Evolutionary conservation across 2,329 filamentous ascomycete species (phyloP).

Genomic region (Coniochaeta sp.): DNA sequence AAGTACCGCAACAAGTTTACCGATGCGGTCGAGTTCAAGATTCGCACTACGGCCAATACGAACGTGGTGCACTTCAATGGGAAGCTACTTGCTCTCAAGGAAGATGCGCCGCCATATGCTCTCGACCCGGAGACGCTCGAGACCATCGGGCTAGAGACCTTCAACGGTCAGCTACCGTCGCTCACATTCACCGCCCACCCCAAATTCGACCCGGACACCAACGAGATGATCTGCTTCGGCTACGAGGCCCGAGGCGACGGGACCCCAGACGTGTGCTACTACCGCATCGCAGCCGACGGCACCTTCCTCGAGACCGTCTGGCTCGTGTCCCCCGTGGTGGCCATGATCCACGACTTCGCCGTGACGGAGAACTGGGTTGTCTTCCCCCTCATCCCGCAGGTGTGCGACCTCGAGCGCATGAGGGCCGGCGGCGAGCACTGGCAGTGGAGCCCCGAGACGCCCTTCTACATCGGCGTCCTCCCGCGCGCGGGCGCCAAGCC

Average conservation of each 20-base stretch:
- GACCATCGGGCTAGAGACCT: constrained; percentile 31
- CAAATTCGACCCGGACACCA: constrained; percentile 29
- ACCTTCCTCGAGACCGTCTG: constrained; percentile 19
- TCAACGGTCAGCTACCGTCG: constrained; percentile 28
- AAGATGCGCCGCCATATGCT: constrained; percentile 33
- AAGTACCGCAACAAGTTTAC: constrained; percentile 32
- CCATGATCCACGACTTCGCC: constrained; percentile 33
- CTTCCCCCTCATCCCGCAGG: constrained; percentile 26
- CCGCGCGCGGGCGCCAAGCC: constrained; percentile 15
- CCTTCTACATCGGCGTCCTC: constrained; percentile 16
- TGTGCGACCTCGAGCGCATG: constrained; percentile 25
- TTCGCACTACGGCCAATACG: constrained; percentile 36
- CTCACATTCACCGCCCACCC: constrained; percentile 34
- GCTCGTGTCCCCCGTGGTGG: constrained; percentile 22
- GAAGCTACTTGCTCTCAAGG: constrained; percentile 38
- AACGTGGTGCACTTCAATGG: constrained; percentile 42
- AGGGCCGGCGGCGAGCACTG: constrained; percentile 30
- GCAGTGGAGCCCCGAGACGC: constrained; percentile 23
- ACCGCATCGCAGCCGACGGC: constrained; percentile 19
- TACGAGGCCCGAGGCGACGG: constrained; percentile 33
- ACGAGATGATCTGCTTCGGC: constrained; percentile 30
- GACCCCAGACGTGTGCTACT: constrained; percentile 28
- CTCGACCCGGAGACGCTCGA: constrained; percentile 31
- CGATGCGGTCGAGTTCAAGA: constrained; percentile 23
- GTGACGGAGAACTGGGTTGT: constrained; percentile 32